Conservation (phyloP, 805 yeast genomes). For the Starmerella stigmatis region DNA sequence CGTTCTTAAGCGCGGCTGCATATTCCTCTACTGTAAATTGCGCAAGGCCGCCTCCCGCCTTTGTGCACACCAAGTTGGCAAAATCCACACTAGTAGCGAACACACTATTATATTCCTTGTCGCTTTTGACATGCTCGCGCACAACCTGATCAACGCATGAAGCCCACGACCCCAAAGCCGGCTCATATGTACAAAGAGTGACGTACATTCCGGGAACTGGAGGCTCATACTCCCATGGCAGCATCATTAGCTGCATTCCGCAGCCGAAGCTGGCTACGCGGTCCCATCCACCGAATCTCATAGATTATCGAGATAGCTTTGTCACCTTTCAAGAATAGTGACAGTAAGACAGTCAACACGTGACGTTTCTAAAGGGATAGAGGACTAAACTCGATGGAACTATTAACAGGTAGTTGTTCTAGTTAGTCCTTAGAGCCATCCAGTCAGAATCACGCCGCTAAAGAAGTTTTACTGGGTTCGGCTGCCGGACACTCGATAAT, state of each 20-base stretch:
- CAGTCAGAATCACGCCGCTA: too few species aligned
- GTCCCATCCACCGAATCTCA: slow-evolving; percentile 17
- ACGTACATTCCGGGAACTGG: slow-evolving; percentile 11
- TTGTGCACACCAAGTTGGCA: slow-evolving; percentile 10
- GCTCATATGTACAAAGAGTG: slow-evolving; percentile 15
- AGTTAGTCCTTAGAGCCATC: too few species aligned
- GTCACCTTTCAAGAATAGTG: too few species aligned
- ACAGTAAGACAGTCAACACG: too few species aligned
- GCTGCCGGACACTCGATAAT: too few species aligned
- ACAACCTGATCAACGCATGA: slow-evolving; percentile 12
- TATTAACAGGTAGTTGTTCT: too few species aligned
- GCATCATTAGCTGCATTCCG: slow-evolving; percentile 12
- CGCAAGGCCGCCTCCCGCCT: slow-evolving; percentile 13
- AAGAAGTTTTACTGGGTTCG: too few species aligned
- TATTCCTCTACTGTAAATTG: slow-evolving; percentile 2
- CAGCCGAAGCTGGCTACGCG: slow-evolving; percentile 18
- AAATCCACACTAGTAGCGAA: neutral
- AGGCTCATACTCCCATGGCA: slow-evolving; percentile 14
- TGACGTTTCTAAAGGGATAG: too few species aligned
- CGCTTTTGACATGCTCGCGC: slow-evolving; percentile 3
- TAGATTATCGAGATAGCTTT: slow-evolving; percentile 8
- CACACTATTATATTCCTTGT: neutral
- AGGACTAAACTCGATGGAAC: too few species aligned
- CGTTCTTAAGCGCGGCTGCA: slow-evolving; percentile 4
- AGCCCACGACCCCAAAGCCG: slow-evolving; percentile 20